Conservation (phyloP, 2,329 filamentous ascomycete species). For the Hymenoscyphus scutula region DNA sequence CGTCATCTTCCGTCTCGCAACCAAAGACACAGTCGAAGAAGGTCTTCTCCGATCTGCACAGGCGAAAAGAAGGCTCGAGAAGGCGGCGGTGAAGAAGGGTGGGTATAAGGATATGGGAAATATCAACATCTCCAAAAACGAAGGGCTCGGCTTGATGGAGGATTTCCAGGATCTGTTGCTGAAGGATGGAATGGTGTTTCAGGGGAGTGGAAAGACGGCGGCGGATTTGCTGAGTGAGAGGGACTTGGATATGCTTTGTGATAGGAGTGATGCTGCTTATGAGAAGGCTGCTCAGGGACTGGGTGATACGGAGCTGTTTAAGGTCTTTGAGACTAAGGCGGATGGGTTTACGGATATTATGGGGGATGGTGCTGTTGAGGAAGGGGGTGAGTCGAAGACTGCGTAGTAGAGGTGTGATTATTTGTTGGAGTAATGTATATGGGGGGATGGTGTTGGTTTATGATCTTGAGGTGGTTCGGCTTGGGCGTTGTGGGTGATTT, state of each 20-base stretch:
- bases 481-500: background rate
- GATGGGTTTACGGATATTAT: slow-evolving; percentile 36
- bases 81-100: slow-evolving; percentile 93
- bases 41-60: slow-evolving; percentile 82
- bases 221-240: slow-evolving; percentile 66
- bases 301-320: slow-evolving; percentile 69
- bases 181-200: slow-evolving; percentile 68
- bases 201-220: slow-evolving; percentile 53
- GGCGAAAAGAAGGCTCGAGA: slow-evolving; percentile 87
- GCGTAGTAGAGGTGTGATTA: background rate
- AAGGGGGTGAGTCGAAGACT: background rate
- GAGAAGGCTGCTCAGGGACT: slow-evolving; percentile 74
- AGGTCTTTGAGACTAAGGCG: slow-evolving; percentile 76
- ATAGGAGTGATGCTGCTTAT: slow-evolving; percentile 62
- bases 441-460: background rate
- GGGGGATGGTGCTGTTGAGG: slow-evolving; percentile 11
- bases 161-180: slow-evolving; percentile 57
- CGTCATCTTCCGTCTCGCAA: slow-evolving; percentile 89
- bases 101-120: slow-evolving; percentile 65
- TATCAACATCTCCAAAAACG: slow-evolving; percentile 55
- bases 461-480: background rate
- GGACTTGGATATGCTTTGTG: slow-evolving; percentile 76
- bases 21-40: slow-evolving; percentile 89
- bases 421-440: background rate
- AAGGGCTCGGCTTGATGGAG: slow-evolving; percentile 47